phyloP scores from a whole-genome alignment of 1,139 yeast species.

The Geotrichum candidum region DNA sequence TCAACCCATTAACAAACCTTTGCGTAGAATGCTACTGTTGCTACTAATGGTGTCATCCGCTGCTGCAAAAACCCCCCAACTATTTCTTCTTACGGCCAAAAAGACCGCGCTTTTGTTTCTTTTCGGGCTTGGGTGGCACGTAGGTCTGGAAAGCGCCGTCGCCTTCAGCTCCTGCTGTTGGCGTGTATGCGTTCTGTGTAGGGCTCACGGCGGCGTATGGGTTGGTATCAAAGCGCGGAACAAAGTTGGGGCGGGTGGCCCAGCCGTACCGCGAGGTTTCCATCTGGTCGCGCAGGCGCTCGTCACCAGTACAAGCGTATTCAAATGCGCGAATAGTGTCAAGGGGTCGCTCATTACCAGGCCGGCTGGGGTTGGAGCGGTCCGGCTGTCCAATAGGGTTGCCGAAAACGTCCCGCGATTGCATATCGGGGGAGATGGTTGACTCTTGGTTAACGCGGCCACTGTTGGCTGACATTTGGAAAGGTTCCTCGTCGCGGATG shows the following conservation, averaged over 20 bases:
- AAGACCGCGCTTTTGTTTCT: neutral
- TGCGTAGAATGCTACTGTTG: too few species aligned
- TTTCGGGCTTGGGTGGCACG: conserved; percentile 5
- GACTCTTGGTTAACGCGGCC: conserved; percentile 38
- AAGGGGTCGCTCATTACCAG: conserved; percentile 89
- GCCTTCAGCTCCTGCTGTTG: neutral
- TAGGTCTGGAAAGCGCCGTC: conserved; percentile 3
- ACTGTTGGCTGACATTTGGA: conserved; percentile 46
- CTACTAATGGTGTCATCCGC: too few species aligned
- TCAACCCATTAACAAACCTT: too few species aligned
- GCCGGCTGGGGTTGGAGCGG: conserved; percentile 83
- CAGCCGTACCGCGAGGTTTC: conserved; percentile 77
- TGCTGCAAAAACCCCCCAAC: too few species aligned
- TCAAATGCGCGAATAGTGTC: conserved; percentile 92
- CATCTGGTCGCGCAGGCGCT: conserved; percentile 65
- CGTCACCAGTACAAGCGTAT: conserved; percentile 86
- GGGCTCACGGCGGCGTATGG: conserved; percentile 33
- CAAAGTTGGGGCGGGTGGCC: conserved; percentile 59
- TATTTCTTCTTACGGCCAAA: conserved; percentile 7
- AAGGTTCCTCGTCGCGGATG: conserved; percentile 92
- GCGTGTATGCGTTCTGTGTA: conserved; percentile 22
- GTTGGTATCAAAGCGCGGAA: conserved; percentile 37
- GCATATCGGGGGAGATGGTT: conserved; percentile 39
- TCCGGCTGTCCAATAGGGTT: conserved; percentile 68
- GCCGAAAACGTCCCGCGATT: conserved; percentile 77